Conservation (phyloP, 1,284 basidiomycete genomes). For the Puccinia brachypodii region DNA sequence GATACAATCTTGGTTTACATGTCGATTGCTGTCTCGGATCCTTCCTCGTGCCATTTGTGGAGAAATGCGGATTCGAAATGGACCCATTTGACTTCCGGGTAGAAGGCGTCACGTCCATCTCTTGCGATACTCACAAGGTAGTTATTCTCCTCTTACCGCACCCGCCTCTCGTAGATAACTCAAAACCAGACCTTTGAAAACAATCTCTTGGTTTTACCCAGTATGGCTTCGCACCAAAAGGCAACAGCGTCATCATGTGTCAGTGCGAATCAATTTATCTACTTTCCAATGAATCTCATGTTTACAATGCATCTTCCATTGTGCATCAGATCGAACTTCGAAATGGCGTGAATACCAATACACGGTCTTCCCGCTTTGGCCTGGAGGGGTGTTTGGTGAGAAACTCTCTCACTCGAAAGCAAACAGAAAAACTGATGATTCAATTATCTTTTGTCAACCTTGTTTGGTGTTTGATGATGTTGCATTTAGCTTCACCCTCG, state of each 20-base stretch:
- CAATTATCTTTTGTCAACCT: neutral
- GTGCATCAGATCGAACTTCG: conserved; percentile 52
- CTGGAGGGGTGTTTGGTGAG: conserved; percentile 55
- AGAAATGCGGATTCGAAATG: conserved; percentile 60
- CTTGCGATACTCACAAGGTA: conserved; percentile 79
- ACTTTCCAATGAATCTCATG: neutral
- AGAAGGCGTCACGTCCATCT: conserved; percentile 70
- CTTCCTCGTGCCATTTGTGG: conserved; percentile 87
- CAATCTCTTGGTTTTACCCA: conserved; percentile 53
- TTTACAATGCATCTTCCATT: conserved; percentile 24
- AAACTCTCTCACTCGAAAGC: neutral
- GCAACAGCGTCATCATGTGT: conserved; percentile 53
- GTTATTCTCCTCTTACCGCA: conserved; percentile 48
- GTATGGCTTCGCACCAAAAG: conserved; percentile 84
- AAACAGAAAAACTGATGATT: neutral
- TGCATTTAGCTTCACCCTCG: conserved; percentile 52
- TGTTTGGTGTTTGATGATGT: neutral
- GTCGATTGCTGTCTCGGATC: conserved; percentile 83
- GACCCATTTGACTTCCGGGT: conserved; percentile 83
- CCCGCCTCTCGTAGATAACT: neutral
- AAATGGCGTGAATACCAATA: conserved; percentile 56
- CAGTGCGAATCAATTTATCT: neutral
- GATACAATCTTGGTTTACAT: conserved; percentile 79
- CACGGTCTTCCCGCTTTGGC: conserved; percentile 56
- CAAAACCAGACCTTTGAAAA: neutral